Conservation (phyloP, 768 basidiomycete genomes). For the Macrolepiota fuliginosa region DNA sequence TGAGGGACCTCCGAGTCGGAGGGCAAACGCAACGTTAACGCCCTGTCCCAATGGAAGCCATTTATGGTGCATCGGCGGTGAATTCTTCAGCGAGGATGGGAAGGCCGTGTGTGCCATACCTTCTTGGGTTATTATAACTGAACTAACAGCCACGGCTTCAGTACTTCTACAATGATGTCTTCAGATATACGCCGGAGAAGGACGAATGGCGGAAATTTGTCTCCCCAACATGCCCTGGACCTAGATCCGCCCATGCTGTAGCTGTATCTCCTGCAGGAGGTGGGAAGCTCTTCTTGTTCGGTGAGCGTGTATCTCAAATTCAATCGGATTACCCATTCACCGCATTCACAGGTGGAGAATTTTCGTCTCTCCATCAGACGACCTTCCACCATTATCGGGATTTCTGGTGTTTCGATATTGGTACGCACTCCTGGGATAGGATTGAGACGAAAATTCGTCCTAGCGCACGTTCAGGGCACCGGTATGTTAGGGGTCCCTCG, state of each 20-base stretch:
- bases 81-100: slow-evolving; percentile 85
- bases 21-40: slow-evolving; percentile 82
- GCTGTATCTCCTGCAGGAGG: slow-evolving; percentile 74
- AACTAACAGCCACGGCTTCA: slow-evolving; percentile 22
- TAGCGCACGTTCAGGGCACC: slow-evolving; percentile 78
- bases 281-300: slow-evolving; percentile 83
- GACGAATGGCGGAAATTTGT: slow-evolving; percentile 90
- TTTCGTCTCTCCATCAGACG: slow-evolving; percentile 79
- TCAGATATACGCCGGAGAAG: slow-evolving; percentile 85
- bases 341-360: slow-evolving; percentile 66
- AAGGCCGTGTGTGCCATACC: slow-evolving; percentile 52
- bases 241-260: slow-evolving; percentile 84
- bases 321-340: background rate
- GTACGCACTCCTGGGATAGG: slow-evolving; percentile 79
- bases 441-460: slow-evolving; percentile 85
- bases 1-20: slow-evolving; percentile 75
- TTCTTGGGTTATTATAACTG: background rate
- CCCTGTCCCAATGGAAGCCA: slow-evolving; percentile 79
- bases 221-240: slow-evolving; percentile 82
- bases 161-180: slow-evolving; percentile 89
- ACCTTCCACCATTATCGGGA: slow-evolving; percentile 88
- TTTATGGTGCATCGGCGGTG: slow-evolving; percentile 83
- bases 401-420: slow-evolving; percentile 85
- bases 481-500: slow-evolving; percentile 38
- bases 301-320: slow-evolving; percentile 30